Evolutionary conservation across 2,329 filamentous ascomycete species (phyloP), one percentile per base, ranked within the genome.

Genomic region (Coleophoma cylindrospora): DNA sequence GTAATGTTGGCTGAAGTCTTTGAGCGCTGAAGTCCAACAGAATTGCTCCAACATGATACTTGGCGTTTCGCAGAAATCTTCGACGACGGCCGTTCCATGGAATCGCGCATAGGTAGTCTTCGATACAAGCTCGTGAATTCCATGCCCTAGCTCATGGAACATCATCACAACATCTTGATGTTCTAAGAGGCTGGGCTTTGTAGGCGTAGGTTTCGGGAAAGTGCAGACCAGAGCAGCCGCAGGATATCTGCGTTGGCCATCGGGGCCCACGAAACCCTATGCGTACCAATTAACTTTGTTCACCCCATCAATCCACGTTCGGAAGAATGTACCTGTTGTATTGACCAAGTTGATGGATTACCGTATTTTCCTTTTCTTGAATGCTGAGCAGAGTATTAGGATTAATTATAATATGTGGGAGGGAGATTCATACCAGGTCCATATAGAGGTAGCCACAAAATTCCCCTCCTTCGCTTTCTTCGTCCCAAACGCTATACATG

Each of bases 401-500:
- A 11, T 6, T 13, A 2, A 6, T 38, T 11, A 13, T 11, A 14
- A 38, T 15, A 14, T 13, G 36, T 12, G 6, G 36, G 36, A 38
- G 36, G 15, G 12, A 9, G 36, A 14, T 6, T 13, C 15, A 9
- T 38, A 13, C 36, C 6, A 83, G 62, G 41, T 83, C 79, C 15
- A 83, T 68, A 53, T 81, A 82, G 0, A 83, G 64, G 53, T 81
- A 81, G 14, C 79, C 79, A 3, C 80, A 68, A 50, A 82, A 82
- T 1, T 67, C 71, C 43, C 67, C 69, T 13, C 86, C 87, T 54
- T 85, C 82, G 1, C 74, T 74, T 50, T 80, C 76, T 52, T 89
- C 84, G 56, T 91, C 79, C 85, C 87, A 91, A 7, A 91, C 87
- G 40, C 82, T 86, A 71, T 89, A 91, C 50, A 91, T 67, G 52